Percentiles rank a stretch among this genome's conserved stretches.
These are phyloP conservation scores for Globisporangium sylvaticum DNA, from an alignment of 352 stramenopile species.

Conservation along the genomic window DNA sequence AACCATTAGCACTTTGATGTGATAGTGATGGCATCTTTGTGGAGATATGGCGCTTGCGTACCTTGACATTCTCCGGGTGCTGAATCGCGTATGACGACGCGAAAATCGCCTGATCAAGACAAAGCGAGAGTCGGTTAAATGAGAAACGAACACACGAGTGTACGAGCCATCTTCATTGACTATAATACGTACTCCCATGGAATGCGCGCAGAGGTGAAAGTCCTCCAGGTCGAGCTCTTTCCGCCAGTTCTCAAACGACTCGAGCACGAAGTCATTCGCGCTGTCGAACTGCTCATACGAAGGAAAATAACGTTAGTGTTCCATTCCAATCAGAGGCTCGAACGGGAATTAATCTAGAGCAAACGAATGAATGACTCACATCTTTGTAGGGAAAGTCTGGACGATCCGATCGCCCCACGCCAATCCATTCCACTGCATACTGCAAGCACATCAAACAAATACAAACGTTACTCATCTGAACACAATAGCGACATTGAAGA, in stretches of 20 bases:
- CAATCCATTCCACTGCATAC: slow-evolving; percentile 87
- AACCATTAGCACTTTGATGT: background rate
- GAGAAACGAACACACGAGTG: background rate
- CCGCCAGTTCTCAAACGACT: slow-evolving; percentile 70
- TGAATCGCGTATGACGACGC: slow-evolving; percentile 68
- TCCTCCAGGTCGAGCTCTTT: slow-evolving; percentile 64
- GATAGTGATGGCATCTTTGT: background rate
- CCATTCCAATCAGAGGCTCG: background rate
- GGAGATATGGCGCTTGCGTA: slow-evolving; percentile 17
- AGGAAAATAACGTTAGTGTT: background rate
- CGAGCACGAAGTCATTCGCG: slow-evolving; percentile 68
- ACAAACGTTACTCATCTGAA: background rate
- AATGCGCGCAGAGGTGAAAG: slow-evolving; percentile 77
- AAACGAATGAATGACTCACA: too few relatives aligned
- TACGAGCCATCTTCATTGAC: background rate
- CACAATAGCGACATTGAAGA: background rate
- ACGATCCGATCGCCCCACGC: slow-evolving; percentile 70
- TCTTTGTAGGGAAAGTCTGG: slow-evolving; percentile 69
- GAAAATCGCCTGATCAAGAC: slow-evolving; percentile 67
- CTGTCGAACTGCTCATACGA: slow-evolving; percentile 60
- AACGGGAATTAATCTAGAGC: background rate
- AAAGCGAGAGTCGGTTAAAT: background rate
- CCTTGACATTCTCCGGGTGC: slow-evolving; percentile 55
- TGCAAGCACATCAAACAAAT: slow-evolving; percentile 15
- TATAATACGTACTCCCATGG: slow-evolving; percentile 57